These are phyloP conservation scores for Russula sp. DNA, from an alignment of 768 basidiomycete species.

Conservation along the genomic window DNA sequence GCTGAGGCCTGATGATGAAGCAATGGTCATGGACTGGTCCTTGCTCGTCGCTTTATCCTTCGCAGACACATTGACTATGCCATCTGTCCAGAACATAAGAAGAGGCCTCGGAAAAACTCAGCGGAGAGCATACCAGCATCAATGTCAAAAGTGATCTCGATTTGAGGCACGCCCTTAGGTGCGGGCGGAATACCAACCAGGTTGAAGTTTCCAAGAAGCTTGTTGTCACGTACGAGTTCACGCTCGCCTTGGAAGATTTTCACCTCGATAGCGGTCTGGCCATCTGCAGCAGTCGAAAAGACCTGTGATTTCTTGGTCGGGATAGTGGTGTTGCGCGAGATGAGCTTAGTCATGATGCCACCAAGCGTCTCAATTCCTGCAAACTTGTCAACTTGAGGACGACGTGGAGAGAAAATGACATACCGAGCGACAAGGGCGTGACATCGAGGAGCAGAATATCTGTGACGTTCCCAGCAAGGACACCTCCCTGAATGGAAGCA, in stretches of 20 bases:
- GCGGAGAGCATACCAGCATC: constrained; percentile 62
- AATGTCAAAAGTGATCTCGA: constrained; percentile 91
- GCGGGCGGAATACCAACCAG: constrained; percentile 92
- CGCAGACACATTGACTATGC: constrained; percentile 95
- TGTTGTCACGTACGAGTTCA: constrained; percentile 97
- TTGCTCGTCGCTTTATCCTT: constrained; percentile 90
- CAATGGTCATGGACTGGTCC: constrained; percentile 95
- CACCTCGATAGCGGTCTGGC: constrained; percentile 99
- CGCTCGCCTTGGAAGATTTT: constrained; percentile 99
- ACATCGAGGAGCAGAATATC: constrained; percentile 93
- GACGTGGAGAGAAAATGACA: constrained; percentile 22
- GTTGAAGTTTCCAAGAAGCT: constrained; percentile 98
- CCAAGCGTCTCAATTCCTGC: constrained; percentile 92
- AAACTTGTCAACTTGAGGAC: neutral
- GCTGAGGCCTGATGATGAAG: constrained; percentile 91
- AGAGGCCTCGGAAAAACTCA: neutral
- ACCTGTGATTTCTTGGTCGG: constrained; percentile 99
- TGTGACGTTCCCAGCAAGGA: constrained; percentile 92
- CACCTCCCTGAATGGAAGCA: constrained; percentile 97
- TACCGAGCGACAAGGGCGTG: constrained; percentile 92
- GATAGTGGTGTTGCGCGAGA: constrained; percentile 97
- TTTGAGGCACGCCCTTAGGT: constrained; percentile 69
- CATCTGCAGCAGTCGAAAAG: constrained; percentile 98
- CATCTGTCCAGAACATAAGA: constrained; percentile 41
- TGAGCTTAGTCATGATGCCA: constrained; percentile 99